Evolutionary conservation across 1,284 basidiomycete species (phyloP).

Genomic region (Inonotus hispidus): DNA sequence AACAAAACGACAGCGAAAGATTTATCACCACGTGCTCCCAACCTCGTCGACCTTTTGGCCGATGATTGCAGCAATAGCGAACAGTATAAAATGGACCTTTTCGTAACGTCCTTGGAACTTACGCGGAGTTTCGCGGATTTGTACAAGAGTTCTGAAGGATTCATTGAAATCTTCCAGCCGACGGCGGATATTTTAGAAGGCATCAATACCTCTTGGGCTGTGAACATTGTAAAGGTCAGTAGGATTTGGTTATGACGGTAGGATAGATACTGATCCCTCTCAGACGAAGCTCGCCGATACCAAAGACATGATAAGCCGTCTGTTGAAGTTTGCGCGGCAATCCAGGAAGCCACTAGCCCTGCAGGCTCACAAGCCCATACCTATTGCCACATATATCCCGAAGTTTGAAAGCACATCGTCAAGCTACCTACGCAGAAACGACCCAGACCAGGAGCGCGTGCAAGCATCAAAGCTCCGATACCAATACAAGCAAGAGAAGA

Average conservation of each 20-base stretch:
- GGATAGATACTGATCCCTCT: slow-evolving; percentile 18
- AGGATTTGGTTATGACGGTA: not conserved
- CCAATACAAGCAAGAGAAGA: slow-evolving; percentile 93
- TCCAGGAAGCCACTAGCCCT: slow-evolving; percentile 77
- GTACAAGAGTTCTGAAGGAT: slow-evolving; percentile 76
- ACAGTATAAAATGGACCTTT: slow-evolving; percentile 63
- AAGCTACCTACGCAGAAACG: slow-evolving; percentile 75
- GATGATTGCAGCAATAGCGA: slow-evolving; percentile 35
- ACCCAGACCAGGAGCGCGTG: slow-evolving; percentile 91
- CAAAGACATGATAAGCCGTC: slow-evolving; percentile 45
- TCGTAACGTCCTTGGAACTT: slow-evolving; percentile 59
- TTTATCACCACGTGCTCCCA: slow-evolving; percentile 37
- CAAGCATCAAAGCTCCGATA: slow-evolving; percentile 82
- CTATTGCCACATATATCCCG: slow-evolving; percentile 89
- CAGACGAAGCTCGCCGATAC: slow-evolving; percentile 43
- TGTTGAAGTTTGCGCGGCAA: slow-evolving; percentile 70
- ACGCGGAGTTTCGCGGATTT: slow-evolving; percentile 64
- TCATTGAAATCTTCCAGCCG: slow-evolving; percentile 80
- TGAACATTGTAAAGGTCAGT: slow-evolving; percentile 5
- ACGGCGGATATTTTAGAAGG: slow-evolving; percentile 53
- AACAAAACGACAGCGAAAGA: slow-evolving; percentile 37
- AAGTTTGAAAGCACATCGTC: slow-evolving; percentile 88
- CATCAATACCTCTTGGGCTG: slow-evolving; percentile 32
- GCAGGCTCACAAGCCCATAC: slow-evolving; percentile 95
- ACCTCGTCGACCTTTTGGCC: slow-evolving; percentile 41